Base-by-base conservation (phyloP, 371 early-diverging fungal species). In the Blakeslea trispora region DNA sequence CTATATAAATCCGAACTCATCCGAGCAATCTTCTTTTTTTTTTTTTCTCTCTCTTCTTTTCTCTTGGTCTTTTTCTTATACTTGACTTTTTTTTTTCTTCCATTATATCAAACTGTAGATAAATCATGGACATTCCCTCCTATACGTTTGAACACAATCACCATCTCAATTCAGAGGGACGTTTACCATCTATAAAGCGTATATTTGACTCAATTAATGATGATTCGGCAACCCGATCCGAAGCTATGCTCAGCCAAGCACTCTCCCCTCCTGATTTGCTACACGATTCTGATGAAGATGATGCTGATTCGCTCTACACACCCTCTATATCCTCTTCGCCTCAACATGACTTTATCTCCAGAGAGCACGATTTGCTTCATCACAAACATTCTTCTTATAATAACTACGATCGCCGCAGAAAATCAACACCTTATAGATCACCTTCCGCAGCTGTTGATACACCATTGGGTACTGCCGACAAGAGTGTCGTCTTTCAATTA, bases 401-500 rank as follows among this genome's bases (percentile, higher is more conserved):
- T 1, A 24, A 46, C 1, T 13, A 28, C 5, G 22, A 2, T 14
- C 31, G 42, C 21, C 53, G 61, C 10, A 52, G 62, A 14, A 76
- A 76, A 52, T 63, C 72, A 7, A 44, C 61, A 19, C 76, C 76
- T 23, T 64, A 72, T 49, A 57, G 56, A 55, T 76, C 76, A 39
- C 76, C 76, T 22, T 55, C 76, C 9, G 62, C 52, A 22, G 55
- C 64, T n/a, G 57, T 66, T 13, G 68, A 70, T 57, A 61, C 66
- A n/a, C 35, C 68, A 18, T 62, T 67, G 37, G 63, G 66, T 9
- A 63, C 63, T 23, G 19, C 65, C 1, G 71, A 72, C 28, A 68
- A 68, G 32, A 68, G 72, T 46, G 61, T 76, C 9, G 69, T 76
- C n/a, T 76, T 76, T 50, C 76, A 72, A 48, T 53, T 75, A 21